Evolutionary conservation across 179 eudicot species (phyloP).

Genomic region (Actinidia chinensis): DNA sequence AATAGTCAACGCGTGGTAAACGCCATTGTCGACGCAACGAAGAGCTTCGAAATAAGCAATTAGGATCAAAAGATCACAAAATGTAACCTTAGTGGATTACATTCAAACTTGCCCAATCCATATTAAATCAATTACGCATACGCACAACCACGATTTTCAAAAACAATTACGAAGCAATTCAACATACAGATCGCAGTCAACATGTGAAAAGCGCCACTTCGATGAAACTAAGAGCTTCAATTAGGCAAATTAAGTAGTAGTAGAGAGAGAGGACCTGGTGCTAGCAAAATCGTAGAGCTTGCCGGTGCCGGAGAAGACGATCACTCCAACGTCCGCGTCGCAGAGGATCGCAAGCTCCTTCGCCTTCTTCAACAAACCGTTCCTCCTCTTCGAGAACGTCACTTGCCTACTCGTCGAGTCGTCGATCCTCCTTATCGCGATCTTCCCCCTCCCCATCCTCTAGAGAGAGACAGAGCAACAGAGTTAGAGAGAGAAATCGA

Average conservation of each 20-base stretch:
- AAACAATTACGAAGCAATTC: background rate
- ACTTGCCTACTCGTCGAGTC: conserved; percentile 43
- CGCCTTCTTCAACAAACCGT: conserved; percentile 41
- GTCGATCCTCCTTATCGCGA: conserved; percentile 43
- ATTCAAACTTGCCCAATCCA: no score
- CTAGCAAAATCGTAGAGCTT: conserved; percentile 39
- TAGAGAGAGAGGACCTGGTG: conserved; percentile 25
- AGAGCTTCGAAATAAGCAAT: background rate
- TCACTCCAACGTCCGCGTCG: conserved; percentile 40
- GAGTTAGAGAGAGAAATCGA: background rate
- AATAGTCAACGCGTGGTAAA: background rate
- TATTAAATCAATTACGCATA: background rate
- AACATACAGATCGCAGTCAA: background rate
- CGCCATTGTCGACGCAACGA: background rate
- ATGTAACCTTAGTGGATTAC: background rate
- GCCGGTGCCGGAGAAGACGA: conserved; percentile 42
- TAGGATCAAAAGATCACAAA: background rate
- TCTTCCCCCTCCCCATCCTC: conserved; percentile 45
- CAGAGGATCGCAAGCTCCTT: conserved; percentile 43
- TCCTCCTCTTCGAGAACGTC: conserved; percentile 38
- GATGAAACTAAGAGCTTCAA: background rate
- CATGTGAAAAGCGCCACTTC: background rate
- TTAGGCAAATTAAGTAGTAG: background rate
- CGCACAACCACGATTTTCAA: background rate
- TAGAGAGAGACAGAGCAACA: background rate